These are phyloP conservation scores for Arxiozyma slooffiae DNA, from an alignment of 1,139 yeast species.

Conservation along the genomic window DNA sequence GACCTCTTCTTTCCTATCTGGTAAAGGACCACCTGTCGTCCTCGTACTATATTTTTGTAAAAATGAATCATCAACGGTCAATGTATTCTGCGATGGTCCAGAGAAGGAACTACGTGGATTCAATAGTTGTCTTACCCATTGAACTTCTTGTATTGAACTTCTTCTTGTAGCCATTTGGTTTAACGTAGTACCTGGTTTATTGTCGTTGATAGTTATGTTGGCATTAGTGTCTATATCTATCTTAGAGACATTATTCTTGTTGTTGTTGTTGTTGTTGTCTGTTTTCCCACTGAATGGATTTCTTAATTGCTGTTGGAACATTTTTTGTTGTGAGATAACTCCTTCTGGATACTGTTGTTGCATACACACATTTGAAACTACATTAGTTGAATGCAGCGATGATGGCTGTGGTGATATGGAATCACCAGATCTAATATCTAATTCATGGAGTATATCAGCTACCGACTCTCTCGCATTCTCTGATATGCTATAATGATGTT, in stretches of 20 bases:
- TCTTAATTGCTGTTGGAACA: not conserved
- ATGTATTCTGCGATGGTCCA: slow-evolving; percentile 13
- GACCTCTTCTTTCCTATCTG: not conserved
- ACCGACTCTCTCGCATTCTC: slow-evolving; percentile 18
- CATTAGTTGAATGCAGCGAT: not conserved
- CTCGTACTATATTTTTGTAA: not conserved
- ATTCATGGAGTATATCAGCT: slow-evolving; percentile 16
- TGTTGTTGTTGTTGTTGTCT: not conserved
- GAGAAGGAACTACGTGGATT: slow-evolving; percentile 31
- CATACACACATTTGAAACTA: not conserved
- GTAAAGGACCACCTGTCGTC: not conserved
- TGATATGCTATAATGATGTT: slow-evolving; percentile 22
- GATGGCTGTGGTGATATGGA: not conserved
- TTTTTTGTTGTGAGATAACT: slow-evolving; percentile 1
- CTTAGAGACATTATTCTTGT: no score
- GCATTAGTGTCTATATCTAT: not conserved
- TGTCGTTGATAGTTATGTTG: not conserved
- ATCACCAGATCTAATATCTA: slow-evolving; percentile 7
- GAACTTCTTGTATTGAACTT: slow-evolving; percentile 28
- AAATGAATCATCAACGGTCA: slow-evolving; percentile 16
- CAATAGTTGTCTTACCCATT: slow-evolving; percentile 26
- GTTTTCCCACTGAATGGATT: slow-evolving; percentile 1
- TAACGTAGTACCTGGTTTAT: not conserved
- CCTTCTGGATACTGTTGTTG: not conserved
- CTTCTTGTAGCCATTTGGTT: slow-evolving; percentile 14